A percentile compares a stretch with the other conserved stretches of the same genome.
These are phyloP conservation scores for Talinum fruticosum DNA, from an alignment of 148 eudicot species.

Conservation along the genomic window DNA sequence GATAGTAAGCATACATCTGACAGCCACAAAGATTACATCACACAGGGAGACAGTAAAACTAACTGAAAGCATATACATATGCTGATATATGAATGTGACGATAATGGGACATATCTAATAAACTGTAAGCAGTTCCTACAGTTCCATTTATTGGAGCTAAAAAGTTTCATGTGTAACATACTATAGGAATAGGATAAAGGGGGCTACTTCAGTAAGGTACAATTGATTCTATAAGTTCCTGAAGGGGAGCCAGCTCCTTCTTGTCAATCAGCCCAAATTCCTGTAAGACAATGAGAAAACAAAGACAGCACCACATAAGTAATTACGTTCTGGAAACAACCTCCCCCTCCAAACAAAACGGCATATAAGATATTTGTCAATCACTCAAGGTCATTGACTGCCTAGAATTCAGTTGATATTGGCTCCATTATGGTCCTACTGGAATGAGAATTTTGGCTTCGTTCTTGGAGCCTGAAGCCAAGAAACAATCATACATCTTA, in stretches of 20 bases:
- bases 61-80: conserved; percentile 23
- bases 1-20: background rate
- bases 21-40: conserved; percentile 6
- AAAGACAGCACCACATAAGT: background rate
- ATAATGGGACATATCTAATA: conserved; percentile 10
- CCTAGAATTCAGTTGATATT: background rate
- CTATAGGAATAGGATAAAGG: background rate
- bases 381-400: background rate
- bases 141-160: conserved; percentile 14
- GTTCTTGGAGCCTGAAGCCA: background rate
- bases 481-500: background rate
- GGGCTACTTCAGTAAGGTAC: conserved; percentile 49
- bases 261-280: conserved; percentile 78
- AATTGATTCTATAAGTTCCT: conserved; percentile 79
- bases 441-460: background rate
- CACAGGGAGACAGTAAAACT: conserved; percentile 5
- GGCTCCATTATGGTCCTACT: background rate
- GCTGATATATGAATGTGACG: background rate
- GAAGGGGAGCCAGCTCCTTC: conserved; percentile 88
- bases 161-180: background rate
- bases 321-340: too few relatives aligned
- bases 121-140: conserved; percentile 19
- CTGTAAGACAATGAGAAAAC: conserved; percentile 26
- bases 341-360: too few relatives aligned
- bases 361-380: too few relatives aligned